Percentiles rank a stretch among this genome's conserved stretches.
Conservation (phyloP, 2,329 filamentous ascomycete species). For the Tolypocladium inflatum region DNA sequence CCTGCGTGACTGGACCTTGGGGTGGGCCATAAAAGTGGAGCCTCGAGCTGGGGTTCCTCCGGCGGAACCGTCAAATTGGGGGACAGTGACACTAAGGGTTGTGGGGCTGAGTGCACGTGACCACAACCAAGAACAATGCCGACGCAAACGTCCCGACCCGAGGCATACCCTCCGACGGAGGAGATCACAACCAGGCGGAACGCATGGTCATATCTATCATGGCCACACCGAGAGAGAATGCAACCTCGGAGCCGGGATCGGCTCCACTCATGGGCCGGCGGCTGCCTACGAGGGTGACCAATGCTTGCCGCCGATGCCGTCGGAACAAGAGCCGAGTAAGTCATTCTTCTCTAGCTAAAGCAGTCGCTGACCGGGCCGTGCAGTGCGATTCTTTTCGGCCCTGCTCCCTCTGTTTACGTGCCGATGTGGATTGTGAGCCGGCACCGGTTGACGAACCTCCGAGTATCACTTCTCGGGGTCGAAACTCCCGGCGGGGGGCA, state of each 20-base stretch:
- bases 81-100: too few species aligned
- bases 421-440: neutral
- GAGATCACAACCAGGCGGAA: neutral
- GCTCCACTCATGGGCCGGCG: neutral
- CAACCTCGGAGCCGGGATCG: neutral
- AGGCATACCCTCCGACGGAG: neutral
- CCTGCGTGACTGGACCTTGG: too few species aligned
- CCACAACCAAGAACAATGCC: neutral
- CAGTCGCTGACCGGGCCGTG: neutral
- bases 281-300: slow-evolving; percentile 1
- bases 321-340: slow-evolving; percentile 1
- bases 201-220: neutral
- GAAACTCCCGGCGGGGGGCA: neutral
- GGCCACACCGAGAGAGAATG: neutral
- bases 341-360: neutral
- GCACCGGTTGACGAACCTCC: neutral
- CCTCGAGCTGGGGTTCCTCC: too few species aligned
- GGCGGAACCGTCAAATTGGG: too few species aligned
- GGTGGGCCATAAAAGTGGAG: too few species aligned
- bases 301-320: slow-evolving; percentile 1
- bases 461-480: neutral
- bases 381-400: slow-evolving; percentile 1
- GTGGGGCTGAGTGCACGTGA: neutral
- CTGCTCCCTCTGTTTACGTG: slow-evolving; percentile 1
- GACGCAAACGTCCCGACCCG: neutral